Conservation (phyloP, 2,329 filamentous ascomycete species). For the Neurospora sp. region DNA sequence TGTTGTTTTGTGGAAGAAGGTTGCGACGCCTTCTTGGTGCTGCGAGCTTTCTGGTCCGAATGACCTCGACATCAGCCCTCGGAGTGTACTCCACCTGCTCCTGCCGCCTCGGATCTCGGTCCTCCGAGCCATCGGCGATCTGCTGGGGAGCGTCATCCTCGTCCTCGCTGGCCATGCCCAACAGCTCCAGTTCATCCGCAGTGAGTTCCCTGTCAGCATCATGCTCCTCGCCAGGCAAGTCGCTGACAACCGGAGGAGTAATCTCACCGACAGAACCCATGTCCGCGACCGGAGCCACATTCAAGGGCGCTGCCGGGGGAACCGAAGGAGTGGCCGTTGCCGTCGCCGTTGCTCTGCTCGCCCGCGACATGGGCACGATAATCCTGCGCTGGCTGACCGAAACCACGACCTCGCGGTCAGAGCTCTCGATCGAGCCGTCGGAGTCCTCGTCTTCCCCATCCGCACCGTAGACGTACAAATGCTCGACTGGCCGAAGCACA, state of each 20-base stretch:
- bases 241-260: not conserved
- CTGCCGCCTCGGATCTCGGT: too few species aligned
- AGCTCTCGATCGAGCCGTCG: not conserved
- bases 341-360: not conserved
- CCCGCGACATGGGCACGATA: not conserved
- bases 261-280: not conserved
- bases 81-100: not conserved
- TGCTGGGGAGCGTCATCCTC: not conserved
- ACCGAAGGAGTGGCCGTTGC: not conserved
- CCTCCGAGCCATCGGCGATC: too few species aligned
- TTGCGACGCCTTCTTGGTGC: not conserved
- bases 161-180: not conserved
- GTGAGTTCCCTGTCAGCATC: not conserved
- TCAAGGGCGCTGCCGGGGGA: not conserved
- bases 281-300: not conserved
- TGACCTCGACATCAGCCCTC: not conserved
- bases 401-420: not conserved
- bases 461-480: not conserved
- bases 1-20: not conserved
- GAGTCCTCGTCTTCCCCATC: not conserved
- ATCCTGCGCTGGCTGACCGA: not conserved
- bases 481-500: not conserved
- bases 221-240: not conserved
- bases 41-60: not conserved
- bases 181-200: not conserved